Conservation (phyloP, 768 basidiomycete species). For the Psilocybe cyanescens region DNA sequence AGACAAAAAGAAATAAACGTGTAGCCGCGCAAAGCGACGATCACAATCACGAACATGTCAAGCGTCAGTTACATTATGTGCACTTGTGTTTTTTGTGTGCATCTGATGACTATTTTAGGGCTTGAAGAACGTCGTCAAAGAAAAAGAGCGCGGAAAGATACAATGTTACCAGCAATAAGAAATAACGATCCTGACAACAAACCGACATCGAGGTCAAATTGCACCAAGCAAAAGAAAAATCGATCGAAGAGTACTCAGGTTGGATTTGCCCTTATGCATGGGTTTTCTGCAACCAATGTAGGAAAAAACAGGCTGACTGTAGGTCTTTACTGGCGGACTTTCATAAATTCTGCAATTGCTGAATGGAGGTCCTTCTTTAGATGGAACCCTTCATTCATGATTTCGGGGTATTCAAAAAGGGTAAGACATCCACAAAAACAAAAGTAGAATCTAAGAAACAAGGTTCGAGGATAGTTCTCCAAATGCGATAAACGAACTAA, state of each 20-base stretch:
- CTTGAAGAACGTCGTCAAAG: conserved; percentile 67
- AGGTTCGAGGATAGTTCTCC: conserved; percentile 23
- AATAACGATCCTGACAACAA: conserved; percentile 13
- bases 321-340: conserved; percentile 15
- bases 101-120: conserved; percentile 40
- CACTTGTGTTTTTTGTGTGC: not conserved
- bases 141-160: conserved; percentile 60
- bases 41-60: conserved; percentile 23
- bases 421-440: conserved; percentile 58
- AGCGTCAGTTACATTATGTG: conserved; percentile 21
- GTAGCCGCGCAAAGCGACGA: not conserved
- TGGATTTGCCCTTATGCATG: conserved; percentile 69
- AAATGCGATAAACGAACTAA: conserved; percentile 17
- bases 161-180: conserved; percentile 40
- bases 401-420: conserved; percentile 66
- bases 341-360: not conserved
- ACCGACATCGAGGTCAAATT: conserved; percentile 13
- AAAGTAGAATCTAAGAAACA: conserved; percentile 20
- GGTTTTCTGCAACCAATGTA: conserved; percentile 64
- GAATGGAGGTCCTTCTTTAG: conserved; percentile 27
- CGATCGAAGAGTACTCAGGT: conserved; percentile 39
- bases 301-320: conserved; percentile 68
- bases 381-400: conserved; percentile 42
- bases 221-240: conserved; percentile 12
- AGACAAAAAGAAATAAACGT: not conserved